Base-by-base conservation (phyloP, 2,329 filamentous ascomycete species). In the Chaetomiaceae sp. region DNA sequence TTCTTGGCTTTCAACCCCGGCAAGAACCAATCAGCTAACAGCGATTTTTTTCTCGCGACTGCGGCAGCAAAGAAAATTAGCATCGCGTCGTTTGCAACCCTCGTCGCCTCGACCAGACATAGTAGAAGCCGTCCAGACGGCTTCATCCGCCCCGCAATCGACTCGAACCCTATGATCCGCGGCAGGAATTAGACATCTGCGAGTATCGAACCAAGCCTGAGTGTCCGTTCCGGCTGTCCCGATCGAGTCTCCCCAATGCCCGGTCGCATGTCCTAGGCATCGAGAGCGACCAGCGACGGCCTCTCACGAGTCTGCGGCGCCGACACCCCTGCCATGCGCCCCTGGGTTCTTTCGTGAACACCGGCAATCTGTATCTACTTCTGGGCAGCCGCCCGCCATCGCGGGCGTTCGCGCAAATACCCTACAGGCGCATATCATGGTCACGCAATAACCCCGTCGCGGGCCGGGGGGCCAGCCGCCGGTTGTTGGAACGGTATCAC, bases 321-420 rank as follows among this genome's bases (percentile, higher is more conserved):
- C 58, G 53, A 37, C 47, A 10, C 32, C 30, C 50, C 30, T 64
- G 62, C 61, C 64, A 66, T 65, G 65, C 53, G 51, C 55, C 58
- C 56, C 29, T 58, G 51, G 54, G 47, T 44, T 47, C 43, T 27
- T 40, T 44, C 45, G 48, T 62, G 61, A 67, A 68, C 66, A 61
- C 64, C 58, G 67, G 66, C 71, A 74, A 68, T 65, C 71, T 74
- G 71, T 73, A 69, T 73, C 65, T 68, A 65, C 60, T 66, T 66
- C 62, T 57, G 58, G 63, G 65, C 64, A 64, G 64, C 61, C 64
- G 66, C 65, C 68, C 71, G 67, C 70, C 67, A 53, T 67, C 66
- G 71, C 71, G 71, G 70, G 68, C 69, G 66, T 67, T 70, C 67
- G 65, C 66, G 65, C 68, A 67, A 67, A 71, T 71, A 71, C 69